Evolutionary conservation across 2,329 filamentous ascomycete genomes (phyloP).

Genomic region (Gyromitra esculenta): DNA sequence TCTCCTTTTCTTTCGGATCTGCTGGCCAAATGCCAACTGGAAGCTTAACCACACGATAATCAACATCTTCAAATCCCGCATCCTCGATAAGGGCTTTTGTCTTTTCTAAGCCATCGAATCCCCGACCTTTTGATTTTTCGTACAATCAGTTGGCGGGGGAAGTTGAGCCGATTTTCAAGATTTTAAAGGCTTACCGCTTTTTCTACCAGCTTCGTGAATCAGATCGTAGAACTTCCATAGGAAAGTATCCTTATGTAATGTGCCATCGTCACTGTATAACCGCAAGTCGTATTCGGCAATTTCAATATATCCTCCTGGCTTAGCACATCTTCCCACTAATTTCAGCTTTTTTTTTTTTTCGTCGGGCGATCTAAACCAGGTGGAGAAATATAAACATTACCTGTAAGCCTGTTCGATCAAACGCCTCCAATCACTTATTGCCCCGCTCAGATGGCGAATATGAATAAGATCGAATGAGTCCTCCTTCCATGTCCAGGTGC

Average conservation of each 20-base stretch:
- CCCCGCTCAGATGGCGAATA: slow-evolving; percentile 65
- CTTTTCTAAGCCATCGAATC: neutral
- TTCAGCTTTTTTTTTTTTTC: slow-evolving; percentile 53
- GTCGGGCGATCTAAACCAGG: no score
- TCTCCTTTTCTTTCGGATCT: slow-evolving; percentile 63
- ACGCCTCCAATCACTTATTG: slow-evolving; percentile 66
- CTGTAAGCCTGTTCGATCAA: slow-evolving; percentile 61
- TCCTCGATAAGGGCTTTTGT: slow-evolving; percentile 53
- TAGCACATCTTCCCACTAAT: slow-evolving; percentile 61
- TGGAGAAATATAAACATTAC: neutral
- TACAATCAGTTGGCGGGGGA: neutral
- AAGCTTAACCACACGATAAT: slow-evolving; percentile 62
- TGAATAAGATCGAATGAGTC: slow-evolving; percentile 68
- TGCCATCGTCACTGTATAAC: slow-evolving; percentile 57
- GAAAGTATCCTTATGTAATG: slow-evolving; percentile 47
- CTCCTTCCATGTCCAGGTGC: slow-evolving; percentile 63
- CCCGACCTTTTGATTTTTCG: slow-evolving; percentile 3
- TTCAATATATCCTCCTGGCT: slow-evolving; percentile 56
- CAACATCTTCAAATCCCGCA: slow-evolving; percentile 62
- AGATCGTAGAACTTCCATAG: slow-evolving; percentile 55
- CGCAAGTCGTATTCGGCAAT: slow-evolving; percentile 44
- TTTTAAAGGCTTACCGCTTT: slow-evolving; percentile 50
- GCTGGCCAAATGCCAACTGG: slow-evolving; percentile 65
- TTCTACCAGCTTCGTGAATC: slow-evolving; percentile 58
- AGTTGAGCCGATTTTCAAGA: neutral